These are phyloP conservation scores for Apophysomyces ossiformis DNA, from an alignment of 371 early-diverging fungal genomes.

Conservation along the genomic window DNA sequence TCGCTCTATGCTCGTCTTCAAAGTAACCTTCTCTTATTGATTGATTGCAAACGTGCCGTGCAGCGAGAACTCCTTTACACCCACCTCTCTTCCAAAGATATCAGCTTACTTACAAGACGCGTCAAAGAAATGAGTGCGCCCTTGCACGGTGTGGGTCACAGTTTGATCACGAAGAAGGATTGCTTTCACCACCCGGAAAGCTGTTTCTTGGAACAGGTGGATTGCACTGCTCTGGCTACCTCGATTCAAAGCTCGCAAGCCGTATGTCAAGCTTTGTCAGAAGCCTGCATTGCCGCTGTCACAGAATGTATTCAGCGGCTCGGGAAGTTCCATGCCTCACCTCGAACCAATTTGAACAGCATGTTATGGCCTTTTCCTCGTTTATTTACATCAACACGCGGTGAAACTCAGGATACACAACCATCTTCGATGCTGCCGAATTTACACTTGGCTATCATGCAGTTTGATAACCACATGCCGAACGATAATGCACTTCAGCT, in stretches of 20 bases:
- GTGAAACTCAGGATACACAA: conserved; percentile 1
- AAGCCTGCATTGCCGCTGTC: conserved; percentile 12
- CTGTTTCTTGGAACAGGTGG: background rate
- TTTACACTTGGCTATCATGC: conserved; percentile 9
- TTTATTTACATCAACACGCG: conserved; percentile 19
- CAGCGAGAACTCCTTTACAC: conserved; percentile 36
- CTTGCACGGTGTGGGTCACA: conserved; percentile 38
- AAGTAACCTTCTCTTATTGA: conserved; percentile 28
- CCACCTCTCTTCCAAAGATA: conserved; percentile 30
- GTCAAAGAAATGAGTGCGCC: conserved; percentile 26
- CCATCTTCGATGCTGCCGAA: background rate
- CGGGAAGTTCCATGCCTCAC: conserved; percentile 21
- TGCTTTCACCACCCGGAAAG: conserved; percentile 9
- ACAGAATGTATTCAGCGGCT: conserved; percentile 14
- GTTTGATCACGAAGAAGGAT: conserved; percentile 25
- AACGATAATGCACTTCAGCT: conserved; percentile 20
- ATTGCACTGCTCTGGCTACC: background rate
- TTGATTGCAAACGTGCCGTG: conserved; percentile 43
- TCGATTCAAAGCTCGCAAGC: conserved; percentile 13
- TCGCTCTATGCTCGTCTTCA: conserved; percentile 24
- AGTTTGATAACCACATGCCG: background rate
- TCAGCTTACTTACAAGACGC: conserved; percentile 26
- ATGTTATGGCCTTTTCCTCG: conserved; percentile 44
- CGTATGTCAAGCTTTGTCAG: conserved; percentile 9
- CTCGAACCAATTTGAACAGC: conserved; percentile 31